phyloP scores from a whole-genome alignment of 805 yeast genomes.

The Lipomyces spencermartinsiae region DNA sequence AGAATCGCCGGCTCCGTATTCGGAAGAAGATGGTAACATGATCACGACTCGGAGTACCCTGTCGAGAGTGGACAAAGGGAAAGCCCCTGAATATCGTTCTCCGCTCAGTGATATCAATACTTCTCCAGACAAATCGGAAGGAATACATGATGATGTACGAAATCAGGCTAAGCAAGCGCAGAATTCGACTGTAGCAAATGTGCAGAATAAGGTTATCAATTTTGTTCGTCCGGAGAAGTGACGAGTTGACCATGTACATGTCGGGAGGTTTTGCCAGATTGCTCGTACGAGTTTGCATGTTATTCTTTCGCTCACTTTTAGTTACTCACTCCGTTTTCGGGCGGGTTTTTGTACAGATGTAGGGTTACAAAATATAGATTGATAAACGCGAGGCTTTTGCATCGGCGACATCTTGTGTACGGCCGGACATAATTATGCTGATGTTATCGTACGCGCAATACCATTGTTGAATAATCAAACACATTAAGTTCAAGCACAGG shows the following conservation, averaged over 20 bases:
- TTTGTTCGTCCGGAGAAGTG: conserved; percentile 9
- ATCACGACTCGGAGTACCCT: neutral
- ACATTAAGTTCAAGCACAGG: too few relatives aligned
- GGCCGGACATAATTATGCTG: too few relatives aligned
- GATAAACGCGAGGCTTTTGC: too few relatives aligned
- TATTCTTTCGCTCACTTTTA: too few relatives aligned
- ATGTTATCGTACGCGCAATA: too few relatives aligned
- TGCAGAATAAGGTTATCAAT: conserved; percentile 15
- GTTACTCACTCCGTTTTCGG: too few relatives aligned
- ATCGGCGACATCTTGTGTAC: too few relatives aligned
- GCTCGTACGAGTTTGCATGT: too few relatives aligned
- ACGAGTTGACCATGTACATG: neutral
- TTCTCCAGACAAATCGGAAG: neutral
- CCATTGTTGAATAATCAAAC: too few relatives aligned
- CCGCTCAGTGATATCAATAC: neutral
- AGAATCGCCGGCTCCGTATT: conserved; percentile 2
- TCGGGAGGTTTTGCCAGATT: too few relatives aligned
- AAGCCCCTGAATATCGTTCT: conserved; percentile 1
- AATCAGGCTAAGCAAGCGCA: neutral
- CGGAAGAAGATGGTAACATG: conserved; percentile 2
- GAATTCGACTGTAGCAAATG: conserved; percentile 13
- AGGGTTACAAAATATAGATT: too few relatives aligned
- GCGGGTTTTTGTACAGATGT: too few relatives aligned
- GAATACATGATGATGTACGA: neutral
- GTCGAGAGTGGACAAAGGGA: conserved; percentile 1